These are phyloP conservation scores for Boletellus ananiceps DNA, from an alignment of 768 basidiomycete genomes.

Conservation along the genomic window DNA sequence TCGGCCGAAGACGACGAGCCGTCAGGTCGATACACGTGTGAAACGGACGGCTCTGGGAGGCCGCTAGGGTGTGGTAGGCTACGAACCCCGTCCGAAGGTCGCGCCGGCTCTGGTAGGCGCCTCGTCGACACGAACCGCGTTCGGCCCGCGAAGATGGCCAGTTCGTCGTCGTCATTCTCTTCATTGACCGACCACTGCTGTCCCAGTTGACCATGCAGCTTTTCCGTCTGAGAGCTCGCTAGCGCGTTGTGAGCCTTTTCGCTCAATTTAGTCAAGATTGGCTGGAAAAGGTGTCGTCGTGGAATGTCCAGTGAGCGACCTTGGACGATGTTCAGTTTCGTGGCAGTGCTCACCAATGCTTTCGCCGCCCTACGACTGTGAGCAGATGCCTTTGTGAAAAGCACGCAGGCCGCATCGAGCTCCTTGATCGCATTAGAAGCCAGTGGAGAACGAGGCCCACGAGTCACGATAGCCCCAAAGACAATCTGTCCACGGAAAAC, in stretches of 20 bases:
- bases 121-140: conserved; percentile 56
- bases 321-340: not conserved
- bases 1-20: conserved; percentile 9
- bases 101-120: conserved; percentile 25
- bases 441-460: conserved; percentile 63
- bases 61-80: not conserved
- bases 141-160: conserved; percentile 65
- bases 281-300: conserved; percentile 27
- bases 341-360: conserved; percentile 48
- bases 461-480: conserved; percentile 74
- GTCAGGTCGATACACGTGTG: conserved; percentile 16
- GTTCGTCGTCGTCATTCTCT: conserved; percentile 55
- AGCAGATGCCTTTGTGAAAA: conserved; percentile 60
- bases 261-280: conserved; percentile 52
- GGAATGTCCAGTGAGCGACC: conserved; percentile 1
- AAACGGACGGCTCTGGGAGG: conserved; percentile 3
- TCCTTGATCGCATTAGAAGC: conserved; percentile 65
- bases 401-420: conserved; percentile 58
- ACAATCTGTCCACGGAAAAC: conserved; percentile 46
- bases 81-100: conserved; percentile 6
- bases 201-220: conserved; percentile 28
- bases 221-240: conserved; percentile 36
- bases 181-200: conserved; percentile 50
- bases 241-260: conserved; percentile 66
- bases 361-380: conserved; percentile 60